Conservation (phyloP, 2,329 filamentous ascomycete genomes). For the Gaeumannomyces tritici region DNA sequence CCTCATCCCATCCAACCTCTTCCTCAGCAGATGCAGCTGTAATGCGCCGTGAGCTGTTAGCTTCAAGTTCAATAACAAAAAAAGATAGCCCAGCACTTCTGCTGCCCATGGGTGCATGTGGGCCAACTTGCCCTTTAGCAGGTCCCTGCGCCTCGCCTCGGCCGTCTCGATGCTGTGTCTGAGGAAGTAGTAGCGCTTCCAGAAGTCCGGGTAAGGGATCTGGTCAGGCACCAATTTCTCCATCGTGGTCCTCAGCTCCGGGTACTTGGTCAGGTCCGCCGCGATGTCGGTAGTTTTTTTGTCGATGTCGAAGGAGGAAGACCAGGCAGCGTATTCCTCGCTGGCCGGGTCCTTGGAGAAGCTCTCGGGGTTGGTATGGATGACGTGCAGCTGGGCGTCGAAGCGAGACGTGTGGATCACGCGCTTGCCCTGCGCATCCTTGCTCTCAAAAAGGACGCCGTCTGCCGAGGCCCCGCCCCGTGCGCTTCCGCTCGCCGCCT, state of each 20-base stretch:
- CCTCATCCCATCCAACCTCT: conserved; percentile 61
- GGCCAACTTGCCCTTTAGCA: conserved; percentile 67
- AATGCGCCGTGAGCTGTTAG: conserved; percentile 10
- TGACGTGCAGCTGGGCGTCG: conserved; percentile 91
- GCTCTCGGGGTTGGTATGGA: conserved; percentile 75
- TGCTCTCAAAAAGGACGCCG: conserved; percentile 83
- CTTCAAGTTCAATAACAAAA: conserved; percentile 14
- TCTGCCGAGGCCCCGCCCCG: conserved; percentile 26
- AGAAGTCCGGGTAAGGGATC: conserved; percentile 84
- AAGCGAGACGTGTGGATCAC: conserved; percentile 92
- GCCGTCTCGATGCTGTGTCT: conserved; percentile 88
- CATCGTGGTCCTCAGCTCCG: conserved; percentile 80
- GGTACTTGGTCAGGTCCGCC: conserved; percentile 73
- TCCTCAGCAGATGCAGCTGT: conserved; percentile 61
- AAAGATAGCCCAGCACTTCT: conserved; percentile 1
- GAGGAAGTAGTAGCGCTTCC: conserved; percentile 92
- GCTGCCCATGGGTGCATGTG: neutral
- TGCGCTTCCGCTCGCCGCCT: neutral
- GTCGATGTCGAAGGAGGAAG: conserved; percentile 66
- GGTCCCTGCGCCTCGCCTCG: conserved; percentile 76
- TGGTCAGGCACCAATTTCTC: conserved; percentile 90
- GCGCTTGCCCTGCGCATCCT: conserved; percentile 79
- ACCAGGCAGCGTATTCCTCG: conserved; percentile 66
- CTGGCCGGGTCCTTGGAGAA: conserved; percentile 75
- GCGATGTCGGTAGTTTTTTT: conserved; percentile 78